phyloP scores from a whole-genome alignment of 345 rosid genomes.

The Citrus australasica region DNA sequence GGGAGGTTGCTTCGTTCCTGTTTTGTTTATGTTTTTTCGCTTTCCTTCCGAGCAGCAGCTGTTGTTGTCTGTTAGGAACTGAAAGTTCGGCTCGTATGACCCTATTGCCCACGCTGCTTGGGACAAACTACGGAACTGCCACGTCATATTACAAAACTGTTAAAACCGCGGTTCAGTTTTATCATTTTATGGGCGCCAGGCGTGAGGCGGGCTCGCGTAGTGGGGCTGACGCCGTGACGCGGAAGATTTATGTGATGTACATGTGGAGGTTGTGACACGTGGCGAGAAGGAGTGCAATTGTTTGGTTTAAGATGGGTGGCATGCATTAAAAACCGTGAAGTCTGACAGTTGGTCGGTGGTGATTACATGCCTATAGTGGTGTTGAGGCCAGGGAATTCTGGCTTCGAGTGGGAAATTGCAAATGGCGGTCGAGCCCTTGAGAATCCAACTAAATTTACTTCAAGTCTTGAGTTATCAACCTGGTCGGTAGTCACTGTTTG shows the following conservation, averaged over 20 bases:
- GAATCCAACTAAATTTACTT: not conserved
- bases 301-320: not conserved
- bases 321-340: conserved; percentile 4
- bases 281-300: not conserved
- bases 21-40: conserved; percentile 4
- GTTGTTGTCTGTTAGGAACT: conserved; percentile 75
- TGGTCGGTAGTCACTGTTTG: not conserved
- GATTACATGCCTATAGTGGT: conserved; percentile 13
- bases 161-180: conserved; percentile 29
- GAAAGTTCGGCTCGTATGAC: conserved; percentile 30
- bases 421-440: not conserved
- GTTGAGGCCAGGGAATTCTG: not conserved
- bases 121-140: conserved; percentile 26
- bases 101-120: conserved; percentile 18
- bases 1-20: conserved; percentile 22
- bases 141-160: conserved; percentile 16
- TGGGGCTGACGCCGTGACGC: not conserved
- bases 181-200: conserved; percentile 15
- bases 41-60: conserved; percentile 25
- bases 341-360: conserved; percentile 10
- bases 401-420: not conserved
- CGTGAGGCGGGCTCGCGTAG: not conserved
- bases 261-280: not conserved
- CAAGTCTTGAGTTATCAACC: conserved; percentile 13
- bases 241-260: not conserved